These are phyloP conservation scores for Datura wrightii DNA, from an alignment of 257 asterid species.

Conservation along the genomic window DNA sequence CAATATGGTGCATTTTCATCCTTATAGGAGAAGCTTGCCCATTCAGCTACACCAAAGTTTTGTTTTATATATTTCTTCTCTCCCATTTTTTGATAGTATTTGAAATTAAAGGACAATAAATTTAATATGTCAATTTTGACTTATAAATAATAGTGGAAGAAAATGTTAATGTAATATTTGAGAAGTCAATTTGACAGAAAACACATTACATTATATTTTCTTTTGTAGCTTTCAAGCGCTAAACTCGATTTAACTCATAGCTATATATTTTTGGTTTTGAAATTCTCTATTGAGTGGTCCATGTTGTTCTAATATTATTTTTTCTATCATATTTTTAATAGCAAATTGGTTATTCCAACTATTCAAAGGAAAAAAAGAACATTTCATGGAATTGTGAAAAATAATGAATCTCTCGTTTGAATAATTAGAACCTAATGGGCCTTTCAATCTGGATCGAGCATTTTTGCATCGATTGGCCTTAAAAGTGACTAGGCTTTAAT, in stretches of 20 bases:
- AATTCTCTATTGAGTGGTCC: neutral
- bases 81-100: no score
- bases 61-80: no score
- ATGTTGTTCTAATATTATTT: neutral
- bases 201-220: neutral
- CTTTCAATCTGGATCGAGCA: no score
- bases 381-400: neutral
- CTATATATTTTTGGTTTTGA: neutral
- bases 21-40: no score
- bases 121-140: neutral
- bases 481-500: no score
- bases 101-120: neutral
- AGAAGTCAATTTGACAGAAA: no score
- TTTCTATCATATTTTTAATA: neutral
- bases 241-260: neutral
- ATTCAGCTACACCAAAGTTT: neutral
- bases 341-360: neutral
- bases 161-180: neutral
- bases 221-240: neutral
- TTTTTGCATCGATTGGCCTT: no score
- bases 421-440: neutral
- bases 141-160: no score
- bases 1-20: no score
- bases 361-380: neutral
- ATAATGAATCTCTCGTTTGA: neutral